Conservation (phyloP, 805 yeast species). For the Yarrowia sp. region DNA sequence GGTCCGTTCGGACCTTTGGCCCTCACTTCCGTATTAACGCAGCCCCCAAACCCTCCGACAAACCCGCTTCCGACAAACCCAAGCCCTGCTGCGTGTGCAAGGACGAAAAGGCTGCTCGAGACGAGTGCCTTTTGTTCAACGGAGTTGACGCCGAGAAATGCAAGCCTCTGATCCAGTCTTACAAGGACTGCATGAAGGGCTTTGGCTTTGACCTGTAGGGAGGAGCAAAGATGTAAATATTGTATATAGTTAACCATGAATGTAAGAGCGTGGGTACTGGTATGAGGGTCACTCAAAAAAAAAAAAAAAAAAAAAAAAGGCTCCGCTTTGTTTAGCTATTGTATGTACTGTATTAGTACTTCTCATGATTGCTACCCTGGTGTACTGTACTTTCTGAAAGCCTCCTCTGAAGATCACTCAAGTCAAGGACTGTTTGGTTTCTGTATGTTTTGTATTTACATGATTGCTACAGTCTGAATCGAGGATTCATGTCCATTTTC, state of each 20-base stretch:
- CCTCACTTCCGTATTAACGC: background rate
- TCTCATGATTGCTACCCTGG: too few species aligned
- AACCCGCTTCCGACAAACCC: slow-evolving; percentile 52
- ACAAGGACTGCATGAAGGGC: slow-evolving; percentile 88
- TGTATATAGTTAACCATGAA: background rate
- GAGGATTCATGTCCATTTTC: too few species aligned
- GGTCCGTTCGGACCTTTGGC: background rate
- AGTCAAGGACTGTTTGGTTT: too few species aligned
- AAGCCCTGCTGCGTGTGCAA: slow-evolving; percentile 97
- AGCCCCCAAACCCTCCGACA: slow-evolving; percentile 14
- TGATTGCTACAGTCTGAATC: too few species aligned
- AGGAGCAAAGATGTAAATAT: background rate
- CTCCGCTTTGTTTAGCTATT: too few species aligned
- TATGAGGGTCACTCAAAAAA: too few species aligned
- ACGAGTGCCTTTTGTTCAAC: slow-evolving; percentile 77
- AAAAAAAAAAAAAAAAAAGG: too few species aligned
- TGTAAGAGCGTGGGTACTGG: background rate
- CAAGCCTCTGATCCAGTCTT: slow-evolving; percentile 62
- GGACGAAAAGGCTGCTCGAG: slow-evolving; percentile 76
- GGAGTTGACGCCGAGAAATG: slow-evolving; percentile 87
- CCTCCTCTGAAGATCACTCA: too few species aligned
- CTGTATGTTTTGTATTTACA: too few species aligned
- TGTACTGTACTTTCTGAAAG: too few species aligned
- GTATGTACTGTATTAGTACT: too few species aligned
- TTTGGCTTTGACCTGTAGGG: slow-evolving; percentile 68